Percentiles rank a stretch among this genome's conserved stretches.
phyloP scores from a whole-genome alignment of 2,329 filamentous ascomycete genomes.

The Phyllosticta citriasiana region DNA sequence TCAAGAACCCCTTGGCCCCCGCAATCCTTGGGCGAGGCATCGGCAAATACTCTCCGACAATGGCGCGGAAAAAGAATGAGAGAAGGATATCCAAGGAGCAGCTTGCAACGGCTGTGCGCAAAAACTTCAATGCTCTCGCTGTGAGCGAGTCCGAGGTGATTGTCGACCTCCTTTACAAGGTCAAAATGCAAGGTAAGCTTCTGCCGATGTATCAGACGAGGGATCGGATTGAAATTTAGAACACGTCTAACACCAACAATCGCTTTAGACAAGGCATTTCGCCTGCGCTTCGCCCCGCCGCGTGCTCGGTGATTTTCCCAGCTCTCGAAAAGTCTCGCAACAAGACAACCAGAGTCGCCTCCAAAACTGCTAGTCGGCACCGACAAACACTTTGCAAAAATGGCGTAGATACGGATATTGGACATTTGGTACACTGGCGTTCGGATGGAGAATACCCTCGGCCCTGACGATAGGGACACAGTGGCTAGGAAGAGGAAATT shows the following conservation, averaged over 20 bases:
- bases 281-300: constrained; percentile 33
- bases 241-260: constrained; percentile 5
- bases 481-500: not conserved
- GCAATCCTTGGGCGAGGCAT: constrained; percentile 48
- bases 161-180: constrained; percentile 66
- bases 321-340: constrained; percentile 22
- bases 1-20: constrained; percentile 42
- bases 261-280: constrained; percentile 35
- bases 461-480: not conserved
- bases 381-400: constrained; percentile 1
- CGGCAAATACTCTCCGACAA: constrained; percentile 64
- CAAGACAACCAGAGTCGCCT: constrained; percentile 16
- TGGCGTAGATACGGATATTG: constrained; percentile 2
- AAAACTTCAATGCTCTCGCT: constrained; percentile 73
- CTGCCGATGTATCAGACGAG: not conserved
- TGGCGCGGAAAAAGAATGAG: constrained; percentile 55
- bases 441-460: constrained; percentile 8
- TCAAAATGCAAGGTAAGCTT: constrained; percentile 46
- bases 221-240: not conserved
- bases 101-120: constrained; percentile 61
- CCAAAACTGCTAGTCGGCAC: not conserved
- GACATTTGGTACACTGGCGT: constrained; percentile 3
- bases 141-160: constrained; percentile 77
- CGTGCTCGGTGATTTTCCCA: constrained; percentile 14
- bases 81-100: constrained; percentile 62